These are phyloP conservation scores for Achlya hypogyna DNA, from an alignment of 352 stramenopile species.

Conservation along the genomic window DNA sequence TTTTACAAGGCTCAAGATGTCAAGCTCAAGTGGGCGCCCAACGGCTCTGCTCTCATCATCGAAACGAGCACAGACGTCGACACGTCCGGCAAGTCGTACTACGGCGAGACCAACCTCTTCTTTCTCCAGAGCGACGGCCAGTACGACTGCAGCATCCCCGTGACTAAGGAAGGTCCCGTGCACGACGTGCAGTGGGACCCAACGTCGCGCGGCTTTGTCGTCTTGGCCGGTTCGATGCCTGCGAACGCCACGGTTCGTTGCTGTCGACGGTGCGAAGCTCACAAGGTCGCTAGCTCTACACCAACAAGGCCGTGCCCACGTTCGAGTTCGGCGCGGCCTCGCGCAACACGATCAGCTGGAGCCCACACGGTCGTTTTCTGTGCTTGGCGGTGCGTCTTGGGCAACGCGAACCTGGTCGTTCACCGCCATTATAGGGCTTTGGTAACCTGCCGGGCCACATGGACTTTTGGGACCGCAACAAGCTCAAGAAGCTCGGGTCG, in stretches of 20 bases:
- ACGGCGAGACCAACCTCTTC: slow-evolving; percentile 94
- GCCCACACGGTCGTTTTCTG: slow-evolving; percentile 94
- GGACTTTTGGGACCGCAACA: slow-evolving; percentile 94
- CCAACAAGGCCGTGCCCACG: slow-evolving; percentile 88
- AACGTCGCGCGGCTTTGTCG: slow-evolving; percentile 87
- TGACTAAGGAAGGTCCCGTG: slow-evolving; percentile 87
- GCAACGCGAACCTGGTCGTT: background rate
- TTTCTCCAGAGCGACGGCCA: slow-evolving; percentile 89
- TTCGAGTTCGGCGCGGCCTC: slow-evolving; percentile 95
- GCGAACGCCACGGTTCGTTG: slow-evolving; percentile 64
- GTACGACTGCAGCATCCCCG: slow-evolving; percentile 86
- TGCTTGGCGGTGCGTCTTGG: slow-evolving; percentile 47
- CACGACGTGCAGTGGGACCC: slow-evolving; percentile 93
- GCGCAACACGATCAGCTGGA: slow-evolving; percentile 94
- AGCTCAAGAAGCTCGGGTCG: slow-evolving; percentile 90
- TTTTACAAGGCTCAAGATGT: slow-evolving; percentile 89
- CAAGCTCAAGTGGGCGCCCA: slow-evolving; percentile 85
- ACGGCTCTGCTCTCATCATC: slow-evolving; percentile 76
- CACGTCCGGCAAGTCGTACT: slow-evolving; percentile 94
- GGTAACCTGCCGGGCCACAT: slow-evolving; percentile 96
- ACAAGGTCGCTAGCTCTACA: slow-evolving; percentile 71
- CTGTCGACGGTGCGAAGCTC: background rate
- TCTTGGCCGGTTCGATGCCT: slow-evolving; percentile 93
- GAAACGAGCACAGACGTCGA: slow-evolving; percentile 89
- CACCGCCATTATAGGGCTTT: slow-evolving; percentile 64